phyloP scores from a whole-genome alignment of 139 green algal genomes.

The Nannochloris sp. region DNA sequence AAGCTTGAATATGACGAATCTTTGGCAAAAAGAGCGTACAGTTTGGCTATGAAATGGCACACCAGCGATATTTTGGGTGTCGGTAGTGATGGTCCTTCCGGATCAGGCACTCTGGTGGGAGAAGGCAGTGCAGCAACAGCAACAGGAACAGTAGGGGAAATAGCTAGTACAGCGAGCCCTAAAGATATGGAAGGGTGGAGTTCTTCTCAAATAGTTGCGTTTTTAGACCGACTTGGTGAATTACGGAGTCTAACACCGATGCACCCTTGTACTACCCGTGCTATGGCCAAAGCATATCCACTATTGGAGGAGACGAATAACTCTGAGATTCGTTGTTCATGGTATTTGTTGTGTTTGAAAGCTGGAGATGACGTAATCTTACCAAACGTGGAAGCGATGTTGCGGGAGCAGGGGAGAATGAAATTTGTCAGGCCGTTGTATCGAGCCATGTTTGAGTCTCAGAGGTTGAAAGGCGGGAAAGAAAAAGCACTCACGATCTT shows the following conservation, averaged over 20 bases:
- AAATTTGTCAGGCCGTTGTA: constrained; percentile 74
- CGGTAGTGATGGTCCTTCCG: constrained; percentile 1
- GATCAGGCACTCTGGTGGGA: neutral
- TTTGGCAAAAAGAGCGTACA: constrained; percentile 45
- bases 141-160: too few relatives aligned
- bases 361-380: constrained; percentile 50
- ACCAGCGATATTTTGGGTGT: constrained; percentile 25
- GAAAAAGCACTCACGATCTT: constrained; percentile 62
- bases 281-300: constrained; percentile 27
- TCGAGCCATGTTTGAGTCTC: constrained; percentile 39
- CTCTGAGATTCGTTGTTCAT: constrained; percentile 57
- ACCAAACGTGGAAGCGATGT: constrained; percentile 31
- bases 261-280: constrained; percentile 24
- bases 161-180: too few relatives aligned
- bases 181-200: constrained; percentile 57
- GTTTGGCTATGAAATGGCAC: constrained; percentile 64
- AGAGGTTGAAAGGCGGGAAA: constrained; percentile 16
- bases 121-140: neutral
- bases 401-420: constrained; percentile 70
- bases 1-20: constrained; percentile 64
- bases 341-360: constrained; percentile 54
- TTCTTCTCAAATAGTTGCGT: constrained; percentile 49
- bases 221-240: constrained; percentile 63
- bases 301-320: constrained; percentile 66
- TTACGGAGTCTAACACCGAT: constrained; percentile 32